Percentiles rank a stretch among this genome's conserved stretches.
Conservation (phyloP, 768 basidiomycete genomes). For the Daedalea quercina region DNA sequence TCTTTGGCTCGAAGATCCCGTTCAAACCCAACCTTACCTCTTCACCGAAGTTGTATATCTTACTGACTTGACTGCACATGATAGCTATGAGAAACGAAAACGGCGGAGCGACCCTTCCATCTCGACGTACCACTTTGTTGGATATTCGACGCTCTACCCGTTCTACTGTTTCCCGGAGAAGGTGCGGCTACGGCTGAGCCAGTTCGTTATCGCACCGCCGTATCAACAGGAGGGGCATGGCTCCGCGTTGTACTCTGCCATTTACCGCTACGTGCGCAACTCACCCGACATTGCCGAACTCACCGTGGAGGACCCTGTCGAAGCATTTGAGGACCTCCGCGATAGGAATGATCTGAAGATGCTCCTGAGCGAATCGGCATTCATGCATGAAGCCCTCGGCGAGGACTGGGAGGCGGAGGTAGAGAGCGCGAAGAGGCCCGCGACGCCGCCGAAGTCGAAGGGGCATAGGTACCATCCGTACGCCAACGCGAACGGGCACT, state of each 20-base stretch:
- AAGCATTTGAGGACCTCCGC: constrained; percentile 93
- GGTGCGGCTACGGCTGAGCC: constrained; percentile 74
- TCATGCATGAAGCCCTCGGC: constrained; percentile 70
- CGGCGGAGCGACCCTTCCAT: constrained; percentile 42
- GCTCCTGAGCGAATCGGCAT: constrained; percentile 55
- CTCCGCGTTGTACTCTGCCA: constrained; percentile 81
- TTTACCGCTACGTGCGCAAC: constrained; percentile 69
- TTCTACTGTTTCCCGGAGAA: constrained; percentile 96
- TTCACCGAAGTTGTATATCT: not conserved
- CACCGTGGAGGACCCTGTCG: constrained; percentile 96
- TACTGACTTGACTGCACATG: not conserved
- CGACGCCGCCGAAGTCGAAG: constrained; percentile 20
- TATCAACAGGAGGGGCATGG: constrained; percentile 90
- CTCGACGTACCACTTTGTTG: constrained; percentile 82
- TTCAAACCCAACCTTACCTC: not conserved
- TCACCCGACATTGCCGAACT: constrained; percentile 77
- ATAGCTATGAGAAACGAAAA: constrained; percentile 81
- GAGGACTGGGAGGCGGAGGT: constrained; percentile 19
- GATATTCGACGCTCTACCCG: constrained; percentile 90
- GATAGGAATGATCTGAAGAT: constrained; percentile 87
- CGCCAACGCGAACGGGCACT: not conserved
- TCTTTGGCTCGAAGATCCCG: not conserved
- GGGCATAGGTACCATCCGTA: constrained; percentile 26
- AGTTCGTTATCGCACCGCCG: constrained; percentile 90
- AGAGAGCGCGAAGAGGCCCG: constrained; percentile 5